Evolutionary conservation across 768 basidiomycete genomes (phyloP), one percentile per base, ranked within the genome.

Genomic region (Cubamyces sp.): DNA sequence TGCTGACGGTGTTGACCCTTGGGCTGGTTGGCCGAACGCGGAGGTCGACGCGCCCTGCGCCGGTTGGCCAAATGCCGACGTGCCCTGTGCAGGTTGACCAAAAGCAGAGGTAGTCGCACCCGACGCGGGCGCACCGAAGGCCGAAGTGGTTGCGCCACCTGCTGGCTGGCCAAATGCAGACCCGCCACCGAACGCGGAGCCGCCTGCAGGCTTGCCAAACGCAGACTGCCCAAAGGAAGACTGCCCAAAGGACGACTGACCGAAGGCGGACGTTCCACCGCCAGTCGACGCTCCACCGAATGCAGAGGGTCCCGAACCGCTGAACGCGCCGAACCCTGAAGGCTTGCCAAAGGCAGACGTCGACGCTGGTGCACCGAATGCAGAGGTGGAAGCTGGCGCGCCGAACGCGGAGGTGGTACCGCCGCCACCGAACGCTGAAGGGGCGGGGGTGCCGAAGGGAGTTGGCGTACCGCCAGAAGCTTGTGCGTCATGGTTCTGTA

Each of bases 321-420:
- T 28, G 46, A 63, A 58, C 11, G 56, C 50, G 39, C 62, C 57
- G 26, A 63, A 58, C 0, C 62, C 62, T 41, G 51, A 48, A 5
- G 72, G 47, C 30, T 79, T 72, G 54, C 77, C 77, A 11, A 79
- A 78, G 19, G 73, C 79, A 7, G 80, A 77, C 4, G 74, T 67
- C 7, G 72, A 54, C 19, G 57, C 57, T 5, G 79, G 68, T 43
- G 79, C 74, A 16, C 77, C 77, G 11, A 79, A 78, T n/a, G 73
- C 79, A 9, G 80, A 77, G 4, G 74, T 67, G 5, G 72, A 52
- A 18, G 57, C 57, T 4, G 79, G 68, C 41, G 78, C 74, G 12
- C 74, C 14, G 69, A 64, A 64, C 11, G 57, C 57, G 16, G 64
- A 68, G 12, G 66, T 64, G 2, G 67, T 62, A 15, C 43, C 57